These are phyloP conservation scores for Phyllachora maydis DNA, from an alignment of 2,329 filamentous ascomycete genomes.

Conservation along the genomic window DNA sequence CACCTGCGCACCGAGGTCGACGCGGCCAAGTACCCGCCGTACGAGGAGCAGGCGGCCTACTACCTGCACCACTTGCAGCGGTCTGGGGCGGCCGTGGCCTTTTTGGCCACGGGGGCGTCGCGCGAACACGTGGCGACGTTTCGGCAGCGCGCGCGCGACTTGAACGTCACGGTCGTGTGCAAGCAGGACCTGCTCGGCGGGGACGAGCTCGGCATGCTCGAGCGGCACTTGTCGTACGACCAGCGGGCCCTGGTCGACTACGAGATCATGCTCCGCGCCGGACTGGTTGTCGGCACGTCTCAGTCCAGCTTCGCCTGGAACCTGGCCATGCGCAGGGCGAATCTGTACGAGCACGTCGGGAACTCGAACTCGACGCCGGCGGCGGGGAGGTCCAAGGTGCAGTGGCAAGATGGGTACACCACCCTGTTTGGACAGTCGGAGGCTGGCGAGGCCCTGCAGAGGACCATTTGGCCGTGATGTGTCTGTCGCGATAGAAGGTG, in stretches of 20 bases:
- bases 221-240: slow-evolving; percentile 20
- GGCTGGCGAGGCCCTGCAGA: slow-evolving; percentile 4
- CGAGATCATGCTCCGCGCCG: slow-evolving; percentile 22
- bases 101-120: slow-evolving; percentile 19
- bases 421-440: slow-evolving; percentile 9
- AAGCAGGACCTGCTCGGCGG: slow-evolving; percentile 19
- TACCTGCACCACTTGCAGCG: slow-evolving; percentile 10
- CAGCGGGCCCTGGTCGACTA: slow-evolving; percentile 28
- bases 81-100: slow-evolving; percentile 13
- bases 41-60: slow-evolving; percentile 11
- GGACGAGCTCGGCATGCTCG: slow-evolving; percentile 12
- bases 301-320: slow-evolving; percentile 25
- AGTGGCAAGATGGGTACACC: slow-evolving; percentile 13
- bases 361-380: too few species aligned
- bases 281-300: slow-evolving; percentile 19
- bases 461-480: slow-evolving; percentile 10
- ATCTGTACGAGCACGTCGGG: slow-evolving; percentile 7
- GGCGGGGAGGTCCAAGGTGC: slow-evolving; percentile 5
- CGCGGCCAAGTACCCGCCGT: slow-evolving; percentile 9
- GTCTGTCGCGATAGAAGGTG: too few species aligned
- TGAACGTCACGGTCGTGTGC: slow-evolving; percentile 16
- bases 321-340: slow-evolving; percentile 17
- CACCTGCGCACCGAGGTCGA: slow-evolving; percentile 15
- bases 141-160: slow-evolving; percentile 12
- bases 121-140: slow-evolving; percentile 14